Conservation (phyloP, 2,329 filamentous ascomycete genomes). For the Hypocreales sp. region DNA sequence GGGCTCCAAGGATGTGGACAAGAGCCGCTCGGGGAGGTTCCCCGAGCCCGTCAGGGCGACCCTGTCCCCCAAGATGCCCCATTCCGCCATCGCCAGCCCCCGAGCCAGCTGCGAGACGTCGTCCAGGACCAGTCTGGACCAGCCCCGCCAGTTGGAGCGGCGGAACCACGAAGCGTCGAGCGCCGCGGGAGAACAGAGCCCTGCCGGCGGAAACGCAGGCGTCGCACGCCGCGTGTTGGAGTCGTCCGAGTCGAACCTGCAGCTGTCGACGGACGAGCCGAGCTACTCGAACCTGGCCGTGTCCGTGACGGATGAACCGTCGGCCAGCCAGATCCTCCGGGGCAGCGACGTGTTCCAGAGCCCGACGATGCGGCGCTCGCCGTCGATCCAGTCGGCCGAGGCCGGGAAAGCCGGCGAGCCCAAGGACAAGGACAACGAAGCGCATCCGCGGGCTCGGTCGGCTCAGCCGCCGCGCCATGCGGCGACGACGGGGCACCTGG, state of each 20-base stretch:
- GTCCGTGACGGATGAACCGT: constrained; percentile 61
- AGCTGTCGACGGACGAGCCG: constrained; percentile 56
- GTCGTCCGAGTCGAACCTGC: constrained; percentile 60
- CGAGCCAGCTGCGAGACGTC: constrained; percentile 37
- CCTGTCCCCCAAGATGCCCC: constrained; percentile 34
- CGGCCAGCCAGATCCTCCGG: constrained; percentile 79
- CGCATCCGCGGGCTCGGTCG: constrained; percentile 4
- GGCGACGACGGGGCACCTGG: constrained; percentile 22
- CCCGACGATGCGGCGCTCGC: constrained; percentile 47
- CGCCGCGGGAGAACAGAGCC: constrained; percentile 23
- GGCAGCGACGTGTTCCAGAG: constrained; percentile 80
- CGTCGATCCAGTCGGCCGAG: constrained; percentile 16
- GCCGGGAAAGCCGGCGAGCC: constrained; percentile 6
- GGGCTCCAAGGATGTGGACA: constrained; percentile 10
- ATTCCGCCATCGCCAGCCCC: constrained; percentile 30
- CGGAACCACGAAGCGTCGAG: constrained; percentile 37
- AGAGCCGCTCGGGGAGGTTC: constrained; percentile 24
- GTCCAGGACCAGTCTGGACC: constrained; percentile 36
- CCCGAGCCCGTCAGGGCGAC: constrained; percentile 47
- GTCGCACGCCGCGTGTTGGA: constrained; percentile 42
- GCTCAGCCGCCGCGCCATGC: constrained; percentile 10
- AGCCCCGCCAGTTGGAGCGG: constrained; percentile 27
- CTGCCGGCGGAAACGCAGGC: too few species aligned
- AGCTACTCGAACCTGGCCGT: constrained; percentile 55
- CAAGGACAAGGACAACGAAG: too few species aligned